Evolutionary conservation across 345 rosid species (phyloP).

Genomic region (thale cress (Arabidopsis thaliana)): TAIR10.1 NC_003075.7:8529001-8529500

Average conservation of each 20-base stretch:
- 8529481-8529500: slow-evolving; percentile 94
- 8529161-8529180: neutral
- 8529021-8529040: slow-evolving; percentile 82
- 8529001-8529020: neutral
- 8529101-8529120: slow-evolving; percentile 53
- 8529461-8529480: slow-evolving; percentile 85
- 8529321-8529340: neutral
- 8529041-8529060: slow-evolving; percentile 84
- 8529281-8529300: slow-evolving; percentile 86
- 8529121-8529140: neutral
- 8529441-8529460: slow-evolving; percentile 91
- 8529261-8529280: slow-evolving; percentile 89
- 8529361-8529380: neutral
- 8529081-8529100: slow-evolving; percentile 85
- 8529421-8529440: slow-evolving; percentile 95
- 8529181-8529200: slow-evolving; percentile 1
- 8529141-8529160: neutral
- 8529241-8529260: slow-evolving; percentile 93
- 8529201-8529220: slow-evolving; percentile 81
- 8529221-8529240: slow-evolving; percentile 88
- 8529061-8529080: slow-evolving; percentile 76
- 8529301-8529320: slow-evolving; percentile 49
- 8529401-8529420: slow-evolving; percentile 94
- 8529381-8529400: slow-evolving; percentile 12
- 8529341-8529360: neutral